These are phyloP conservation scores for Myxozyma sirexii DNA, from an alignment of 805 yeast species.

Conservation along the genomic window DNA sequence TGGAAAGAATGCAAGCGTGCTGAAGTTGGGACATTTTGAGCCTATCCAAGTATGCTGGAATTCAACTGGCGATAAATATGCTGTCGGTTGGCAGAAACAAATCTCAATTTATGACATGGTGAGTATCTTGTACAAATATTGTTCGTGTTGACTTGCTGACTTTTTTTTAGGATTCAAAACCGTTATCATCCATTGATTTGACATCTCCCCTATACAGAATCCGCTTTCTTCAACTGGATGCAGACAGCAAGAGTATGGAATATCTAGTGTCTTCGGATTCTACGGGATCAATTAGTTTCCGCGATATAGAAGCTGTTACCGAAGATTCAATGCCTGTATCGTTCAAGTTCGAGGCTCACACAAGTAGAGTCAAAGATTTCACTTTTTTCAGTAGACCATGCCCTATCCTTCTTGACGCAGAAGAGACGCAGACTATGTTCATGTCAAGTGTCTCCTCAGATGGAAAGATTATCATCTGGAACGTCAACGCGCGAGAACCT, in stretches of 20 bases:
- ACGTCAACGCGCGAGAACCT: slow-evolving; percentile 66
- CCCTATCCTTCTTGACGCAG: slow-evolving; percentile 2
- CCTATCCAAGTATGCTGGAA: slow-evolving; percentile 55
- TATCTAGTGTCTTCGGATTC: slow-evolving; percentile 68
- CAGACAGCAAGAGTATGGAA: slow-evolving; percentile 41
- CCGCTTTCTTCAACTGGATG: slow-evolving; percentile 53
- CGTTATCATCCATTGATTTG: slow-evolving; percentile 44
- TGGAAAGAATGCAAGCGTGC: slow-evolving; percentile 83
- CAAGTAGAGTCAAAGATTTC: slow-evolving; percentile 82
- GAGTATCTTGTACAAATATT: background rate
- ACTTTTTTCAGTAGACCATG: slow-evolving; percentile 43
- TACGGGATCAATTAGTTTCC: slow-evolving; percentile 70
- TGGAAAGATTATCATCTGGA: slow-evolving; percentile 92
- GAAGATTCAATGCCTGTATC: slow-evolving; percentile 41
- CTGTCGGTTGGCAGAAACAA: slow-evolving; percentile 71
- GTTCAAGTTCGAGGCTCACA: slow-evolving; percentile 74
- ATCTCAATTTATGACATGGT: slow-evolving; percentile 56
- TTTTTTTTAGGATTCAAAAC: slow-evolving; percentile 19
- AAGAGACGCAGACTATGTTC: slow-evolving; percentile 46
- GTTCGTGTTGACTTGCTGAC: no score
- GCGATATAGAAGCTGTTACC: slow-evolving; percentile 40
- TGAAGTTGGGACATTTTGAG: slow-evolving; percentile 50
- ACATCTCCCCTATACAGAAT: slow-evolving; percentile 65
- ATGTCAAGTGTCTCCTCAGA: slow-evolving; percentile 87
- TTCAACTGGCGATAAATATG: slow-evolving; percentile 65